Evolutionary conservation across 192 early-diverging fungal species (phyloP), one percentile per base, ranked within the genome.

Genomic region (Coemansia asiatica): DNA sequence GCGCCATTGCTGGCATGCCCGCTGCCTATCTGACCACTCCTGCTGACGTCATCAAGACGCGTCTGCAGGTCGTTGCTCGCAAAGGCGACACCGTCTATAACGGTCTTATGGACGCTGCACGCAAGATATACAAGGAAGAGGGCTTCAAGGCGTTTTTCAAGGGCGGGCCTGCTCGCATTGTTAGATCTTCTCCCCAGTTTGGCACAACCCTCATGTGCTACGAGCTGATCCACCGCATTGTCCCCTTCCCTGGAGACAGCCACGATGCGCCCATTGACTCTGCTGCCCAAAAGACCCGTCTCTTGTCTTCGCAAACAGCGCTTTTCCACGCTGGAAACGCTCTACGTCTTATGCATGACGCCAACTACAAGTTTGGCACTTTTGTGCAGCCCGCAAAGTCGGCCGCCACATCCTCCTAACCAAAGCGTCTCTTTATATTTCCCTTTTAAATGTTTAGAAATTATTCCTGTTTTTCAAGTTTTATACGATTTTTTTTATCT

Each of bases 31-130:
- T 98, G 31, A 94, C 95, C 31, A 98, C 96, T 0, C 96, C 96
- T 16, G 93, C 94, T 31, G 96, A 98, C 83, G 96, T 98, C 27
- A 96, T 98, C 83, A 97, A 98, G 83, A 98, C 96, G 15, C 90
- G 96, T 59, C 77, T 98, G 33, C 96, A 98, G 79, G 96, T 96
- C 27, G 91, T 93, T 60, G 95, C 94, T 28, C 83, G 88, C 44
- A 87, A 90, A 68, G 95, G 95, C 56, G 90, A 96, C 74, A 93
- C 93, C 6, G 84, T 85, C 2, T 96, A 96, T 75, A 86, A 75
- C 28, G 96, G 96, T 18, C 89, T 98, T 33, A 23, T 83, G 2
- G 95, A 96, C 81, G 93, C 92, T 13, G 88, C 90, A 23, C 73
- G 83, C 69, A 96, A 95, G 69, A 98, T 98, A 53, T 88, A 88